A percentile compares a stretch with the other conserved stretches of the same genome.
phyloP scores from a whole-genome alignment of 345 rosid species.

The Abelmoschus esculentus region DNA sequence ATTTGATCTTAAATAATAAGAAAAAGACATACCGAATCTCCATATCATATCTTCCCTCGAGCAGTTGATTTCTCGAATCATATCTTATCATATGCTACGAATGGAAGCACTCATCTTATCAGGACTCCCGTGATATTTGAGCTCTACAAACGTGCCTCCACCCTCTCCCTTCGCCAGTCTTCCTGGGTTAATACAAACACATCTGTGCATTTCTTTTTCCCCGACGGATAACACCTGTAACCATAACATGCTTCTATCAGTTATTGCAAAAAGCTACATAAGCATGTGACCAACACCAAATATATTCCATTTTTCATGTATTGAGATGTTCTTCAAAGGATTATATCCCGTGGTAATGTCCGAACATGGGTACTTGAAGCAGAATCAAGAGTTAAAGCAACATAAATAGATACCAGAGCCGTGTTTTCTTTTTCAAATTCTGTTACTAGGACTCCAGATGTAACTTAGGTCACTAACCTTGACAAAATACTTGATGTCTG shows the following conservation, averaged over 20 bases:
- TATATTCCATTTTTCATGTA: too few relatives aligned
- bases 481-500: conserved; percentile 71
- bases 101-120: conserved; percentile 59
- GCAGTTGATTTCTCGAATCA: too few relatives aligned
- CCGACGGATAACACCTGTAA: conserved; percentile 52
- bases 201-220: conserved; percentile 46
- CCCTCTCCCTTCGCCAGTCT: conserved; percentile 37
- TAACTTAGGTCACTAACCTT: conserved; percentile 26
- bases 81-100: conserved; percentile 33
- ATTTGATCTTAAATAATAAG: background rate
- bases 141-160: conserved; percentile 44
- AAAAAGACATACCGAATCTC: background rate
- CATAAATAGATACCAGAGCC: too few relatives aligned
- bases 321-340: too few relatives aligned
- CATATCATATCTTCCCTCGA: background rate
- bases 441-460: background rate
- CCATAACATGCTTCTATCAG: background rate
- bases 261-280: background rate
- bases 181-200: conserved; percentile 82
- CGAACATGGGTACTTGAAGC: too few relatives aligned
- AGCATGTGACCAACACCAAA: too few relatives aligned
- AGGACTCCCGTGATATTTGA: conserved; percentile 46
- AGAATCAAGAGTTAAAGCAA: too few relatives aligned
- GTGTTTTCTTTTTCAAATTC: too few relatives aligned
- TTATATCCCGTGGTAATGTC: too few relatives aligned